These are phyloP conservation scores for Asterophora lycoperdoides DNA, from an alignment of 768 basidiomycete species.

Conservation along the genomic window DNA sequence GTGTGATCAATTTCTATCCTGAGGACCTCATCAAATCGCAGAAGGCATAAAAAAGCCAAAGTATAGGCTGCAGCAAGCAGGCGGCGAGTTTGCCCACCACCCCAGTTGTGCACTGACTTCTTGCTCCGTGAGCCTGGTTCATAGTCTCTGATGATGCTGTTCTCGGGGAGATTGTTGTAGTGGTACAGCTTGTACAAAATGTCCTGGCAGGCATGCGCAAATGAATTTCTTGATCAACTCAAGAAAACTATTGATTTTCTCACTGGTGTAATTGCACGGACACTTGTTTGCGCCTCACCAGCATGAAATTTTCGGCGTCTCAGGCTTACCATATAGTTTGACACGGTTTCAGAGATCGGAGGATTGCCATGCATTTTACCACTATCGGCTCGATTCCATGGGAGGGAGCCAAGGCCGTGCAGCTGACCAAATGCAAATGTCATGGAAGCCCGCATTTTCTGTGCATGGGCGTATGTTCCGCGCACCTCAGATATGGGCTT, in stretches of 20 bases:
- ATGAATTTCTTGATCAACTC: constrained; percentile 23
- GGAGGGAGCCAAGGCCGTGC: constrained; percentile 19
- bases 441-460: constrained; percentile 29
- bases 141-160: constrained; percentile 18
- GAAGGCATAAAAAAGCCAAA: constrained; percentile 30
- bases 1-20: constrained; percentile 29
- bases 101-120: constrained; percentile 22
- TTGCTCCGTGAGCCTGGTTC: constrained; percentile 4
- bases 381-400: constrained; percentile 25
- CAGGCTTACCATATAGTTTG: constrained; percentile 26
- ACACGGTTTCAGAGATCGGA: constrained; percentile 23
- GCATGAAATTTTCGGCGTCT: constrained; percentile 13
- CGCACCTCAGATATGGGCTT: no score
- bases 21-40: constrained; percentile 31
- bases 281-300: constrained; percentile 22
- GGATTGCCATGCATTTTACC: constrained; percentile 26
- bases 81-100: constrained; percentile 19
- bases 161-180: constrained; percentile 19
- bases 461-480: no score
- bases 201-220: constrained; percentile 24
- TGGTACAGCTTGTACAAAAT: constrained; percentile 21
- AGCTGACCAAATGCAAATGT: constrained; percentile 21
- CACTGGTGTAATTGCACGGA: constrained; percentile 24
- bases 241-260: constrained; percentile 8
- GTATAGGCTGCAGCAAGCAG: constrained; percentile 29